Evolutionary conservation across 371 early-diverging fungal genomes (phyloP).

Genomic region (Mortierella sp.): DNA sequence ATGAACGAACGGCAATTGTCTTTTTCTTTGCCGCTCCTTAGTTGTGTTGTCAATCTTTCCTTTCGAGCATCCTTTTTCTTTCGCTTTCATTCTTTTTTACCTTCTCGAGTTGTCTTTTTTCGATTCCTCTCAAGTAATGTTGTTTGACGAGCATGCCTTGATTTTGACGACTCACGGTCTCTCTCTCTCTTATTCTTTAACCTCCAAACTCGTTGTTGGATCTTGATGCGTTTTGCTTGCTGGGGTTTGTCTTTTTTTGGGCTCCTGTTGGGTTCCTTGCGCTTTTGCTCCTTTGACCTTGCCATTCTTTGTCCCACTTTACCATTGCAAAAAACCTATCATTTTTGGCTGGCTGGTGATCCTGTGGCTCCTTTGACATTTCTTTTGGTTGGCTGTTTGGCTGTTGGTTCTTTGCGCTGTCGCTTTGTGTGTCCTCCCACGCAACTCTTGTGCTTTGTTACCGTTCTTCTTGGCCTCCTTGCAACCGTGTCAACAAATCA

Average conservation of each 20-base stretch:
- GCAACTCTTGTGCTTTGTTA: conserved; percentile 51
- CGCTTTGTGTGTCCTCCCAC: conserved; percentile 31
- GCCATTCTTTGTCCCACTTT: conserved; percentile 31
- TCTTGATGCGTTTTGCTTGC: conserved; percentile 21
- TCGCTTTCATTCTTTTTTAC: conserved; percentile 11
- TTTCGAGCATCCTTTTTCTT: conserved; percentile 10
- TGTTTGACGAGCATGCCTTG: conserved; percentile 43
- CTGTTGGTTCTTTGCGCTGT: conserved; percentile 57
- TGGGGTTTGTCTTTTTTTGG: conserved; percentile 26
- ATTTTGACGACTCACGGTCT: conserved; percentile 60
- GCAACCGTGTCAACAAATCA: conserved; percentile 32
- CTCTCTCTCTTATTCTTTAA: conserved; percentile 18
- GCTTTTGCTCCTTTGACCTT: conserved; percentile 20
- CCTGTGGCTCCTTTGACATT: conserved; percentile 8
- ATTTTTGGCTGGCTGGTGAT: conserved; percentile 33
- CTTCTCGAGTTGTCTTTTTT: conserved; percentile 57
- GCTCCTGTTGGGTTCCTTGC: conserved; percentile 10
- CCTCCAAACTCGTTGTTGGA: conserved; percentile 11
- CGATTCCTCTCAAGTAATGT: conserved; percentile 57
- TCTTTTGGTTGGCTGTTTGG: conserved; percentile 18
- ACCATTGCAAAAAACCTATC: conserved; percentile 29
- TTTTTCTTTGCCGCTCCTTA: not conserved
- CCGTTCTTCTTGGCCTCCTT: conserved; percentile 45
- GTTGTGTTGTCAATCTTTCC: not conserved
- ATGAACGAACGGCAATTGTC: not conserved